Percentiles rank a stretch among this genome's conserved stretches.
phyloP scores from a whole-genome alignment of 805 yeast species.

The Metschnikowia aberdeeniae region DNA sequence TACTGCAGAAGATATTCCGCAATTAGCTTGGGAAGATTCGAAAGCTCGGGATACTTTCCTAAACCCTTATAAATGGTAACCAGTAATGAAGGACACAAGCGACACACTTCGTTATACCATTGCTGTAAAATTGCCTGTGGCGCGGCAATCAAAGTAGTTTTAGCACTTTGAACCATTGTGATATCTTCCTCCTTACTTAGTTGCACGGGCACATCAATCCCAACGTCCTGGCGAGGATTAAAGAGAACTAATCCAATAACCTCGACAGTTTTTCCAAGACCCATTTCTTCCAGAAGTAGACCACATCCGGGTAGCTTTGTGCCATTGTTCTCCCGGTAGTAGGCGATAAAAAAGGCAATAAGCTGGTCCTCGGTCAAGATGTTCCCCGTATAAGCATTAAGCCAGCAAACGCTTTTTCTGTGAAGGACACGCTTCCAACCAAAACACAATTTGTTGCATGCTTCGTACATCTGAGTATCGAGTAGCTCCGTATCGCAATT shows the following conservation, averaged over 20 bases:
- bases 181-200: conserved; percentile 36
- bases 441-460: conserved; percentile 43
- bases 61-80: conserved; percentile 64
- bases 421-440: conserved; percentile 45
- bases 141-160: conserved; percentile 77
- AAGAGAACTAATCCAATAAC: conserved; percentile 59
- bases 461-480: conserved; percentile 22
- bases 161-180: conserved; percentile 46
- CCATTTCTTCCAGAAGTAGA: conserved; percentile 92
- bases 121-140: conserved; percentile 82
- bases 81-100: conserved; percentile 54
- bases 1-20: conserved; percentile 53
- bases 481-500: conserved; percentile 9
- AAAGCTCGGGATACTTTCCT: conserved; percentile 22
- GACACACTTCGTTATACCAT: conserved; percentile 74
- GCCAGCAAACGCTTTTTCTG: conserved; percentile 33
- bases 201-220: conserved; percentile 25
- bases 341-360: conserved; percentile 21
- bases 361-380: conserved; percentile 33
- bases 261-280: conserved; percentile 92
- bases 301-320: conserved; percentile 51
- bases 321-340: conserved; percentile 20
- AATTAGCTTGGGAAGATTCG: conserved; percentile 36
- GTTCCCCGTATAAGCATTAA: conserved; percentile 49
- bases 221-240: conserved; percentile 50